phyloP scores from a whole-genome alignment of 176 grass and related monocot species.

The Triticum monococcum region DNA sequence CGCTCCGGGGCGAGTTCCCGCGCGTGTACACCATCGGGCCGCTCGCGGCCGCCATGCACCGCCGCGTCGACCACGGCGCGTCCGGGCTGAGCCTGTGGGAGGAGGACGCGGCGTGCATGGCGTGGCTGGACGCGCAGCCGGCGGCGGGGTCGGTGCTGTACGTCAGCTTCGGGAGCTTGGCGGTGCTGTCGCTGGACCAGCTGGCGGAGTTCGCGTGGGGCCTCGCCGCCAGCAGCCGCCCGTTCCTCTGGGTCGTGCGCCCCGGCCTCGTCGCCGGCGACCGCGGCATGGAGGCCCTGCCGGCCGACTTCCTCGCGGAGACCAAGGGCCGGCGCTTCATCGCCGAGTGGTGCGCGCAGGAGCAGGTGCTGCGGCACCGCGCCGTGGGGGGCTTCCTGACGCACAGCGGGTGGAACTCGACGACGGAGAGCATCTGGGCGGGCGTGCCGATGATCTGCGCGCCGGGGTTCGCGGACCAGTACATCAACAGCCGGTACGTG shows the following conservation, averaged over 20 bases:
- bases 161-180: constrained; percentile 61
- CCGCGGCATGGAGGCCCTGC: constrained; percentile 29
- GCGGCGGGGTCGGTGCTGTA: constrained; percentile 39
- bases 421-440: constrained; percentile 43
- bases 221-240: neutral
- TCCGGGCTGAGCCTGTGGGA: constrained; percentile 49
- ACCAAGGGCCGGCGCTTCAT: constrained; percentile 21
- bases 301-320: constrained; percentile 9
- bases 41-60: constrained; percentile 29
- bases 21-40: constrained; percentile 41
- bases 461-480: constrained; percentile 60
- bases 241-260: constrained; percentile 49
- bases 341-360: constrained; percentile 58
- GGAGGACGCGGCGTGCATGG: constrained; percentile 46
- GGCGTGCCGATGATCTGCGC: constrained; percentile 62
- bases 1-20: constrained; percentile 42
- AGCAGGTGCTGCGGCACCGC: constrained; percentile 54
- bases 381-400: constrained; percentile 60
- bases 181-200: constrained; percentile 29
- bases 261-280: constrained; percentile 10
- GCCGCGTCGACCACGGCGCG: neutral
- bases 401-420: constrained; percentile 76
- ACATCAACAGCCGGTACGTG: constrained; percentile 54
- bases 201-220: constrained; percentile 45
- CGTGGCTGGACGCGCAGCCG: constrained; percentile 52